phyloP scores from a whole-genome alignment of 768 basidiomycete species.

The Mycena alexandri region DNA sequence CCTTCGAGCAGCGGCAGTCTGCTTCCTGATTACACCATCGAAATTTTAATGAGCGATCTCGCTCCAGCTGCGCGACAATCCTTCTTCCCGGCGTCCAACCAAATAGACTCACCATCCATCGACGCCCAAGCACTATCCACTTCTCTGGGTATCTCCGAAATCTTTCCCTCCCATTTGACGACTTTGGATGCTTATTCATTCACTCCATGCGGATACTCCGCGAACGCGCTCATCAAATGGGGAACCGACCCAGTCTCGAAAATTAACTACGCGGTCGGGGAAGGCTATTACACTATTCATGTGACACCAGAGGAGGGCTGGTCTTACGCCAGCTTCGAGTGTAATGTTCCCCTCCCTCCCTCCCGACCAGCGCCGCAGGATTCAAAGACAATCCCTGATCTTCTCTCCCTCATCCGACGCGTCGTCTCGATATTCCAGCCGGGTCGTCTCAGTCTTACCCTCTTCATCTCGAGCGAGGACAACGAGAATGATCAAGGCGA shows the following conservation, averaged over 20 bases:
- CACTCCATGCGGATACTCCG: conserved; percentile 95
- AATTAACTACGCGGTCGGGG: conserved; percentile 55
- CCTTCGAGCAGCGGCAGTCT: conserved; percentile 37
- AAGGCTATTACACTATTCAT: conserved; percentile 98
- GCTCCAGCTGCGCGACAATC: conserved; percentile 78
- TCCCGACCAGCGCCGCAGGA: conserved; percentile 45
- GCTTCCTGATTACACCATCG: conserved; percentile 90
- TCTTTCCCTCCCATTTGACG: conserved; percentile 86
- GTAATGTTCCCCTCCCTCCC: conserved; percentile 85
- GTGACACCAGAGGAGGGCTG: conserved; percentile 98
- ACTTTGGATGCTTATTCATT: conserved; percentile 94
- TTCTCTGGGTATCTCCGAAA: conserved; percentile 80
- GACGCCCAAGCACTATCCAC: conserved; percentile 75
- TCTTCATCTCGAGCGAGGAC: conserved; percentile 86
- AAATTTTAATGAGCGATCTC: conserved; percentile 97
- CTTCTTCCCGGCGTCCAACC: conserved; percentile 78
- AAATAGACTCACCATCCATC: conserved; percentile 57
- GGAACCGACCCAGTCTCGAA: conserved; percentile 50
- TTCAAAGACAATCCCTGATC: conserved; percentile 70
- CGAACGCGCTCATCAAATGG: conserved; percentile 89
- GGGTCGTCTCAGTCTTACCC: conserved; percentile 83
- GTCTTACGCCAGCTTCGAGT: conserved; percentile 99
- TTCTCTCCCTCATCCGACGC: conserved; percentile 85
- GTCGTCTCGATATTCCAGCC: conserved; percentile 96
- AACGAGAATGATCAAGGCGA: conserved; percentile 62